Percentiles rank a stretch among this genome's conserved stretches.
Evolutionary conservation across 2,329 filamentous ascomycete species (phyloP).

Genomic region (Capronia americana): DNA sequence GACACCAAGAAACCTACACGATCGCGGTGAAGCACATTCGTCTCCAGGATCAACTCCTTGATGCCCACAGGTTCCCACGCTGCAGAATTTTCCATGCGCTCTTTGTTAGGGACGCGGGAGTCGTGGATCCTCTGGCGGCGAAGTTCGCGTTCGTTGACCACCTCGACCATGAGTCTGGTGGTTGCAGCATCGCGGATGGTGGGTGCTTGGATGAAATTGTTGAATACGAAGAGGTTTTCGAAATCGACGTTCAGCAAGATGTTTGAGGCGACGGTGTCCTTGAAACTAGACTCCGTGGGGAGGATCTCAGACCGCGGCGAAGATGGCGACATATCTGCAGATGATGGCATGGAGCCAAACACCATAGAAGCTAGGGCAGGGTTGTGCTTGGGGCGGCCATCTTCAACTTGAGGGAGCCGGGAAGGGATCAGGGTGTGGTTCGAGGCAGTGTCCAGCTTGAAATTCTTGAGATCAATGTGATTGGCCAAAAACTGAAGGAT

Average conservation of each 20-base stretch:
- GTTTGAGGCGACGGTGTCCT: constrained; percentile 32
- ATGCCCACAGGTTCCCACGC: constrained; percentile 37
- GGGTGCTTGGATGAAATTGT: constrained; percentile 22
- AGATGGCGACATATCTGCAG: constrained; percentile 28
- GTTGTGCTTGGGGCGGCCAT: constrained; percentile 33
- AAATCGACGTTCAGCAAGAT: constrained; percentile 40
- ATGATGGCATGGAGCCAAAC: constrained; percentile 40
- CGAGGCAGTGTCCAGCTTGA: constrained; percentile 30
- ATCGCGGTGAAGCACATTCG: constrained; percentile 29
- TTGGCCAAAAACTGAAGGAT: constrained; percentile 31
- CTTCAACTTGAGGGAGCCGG: constrained; percentile 35
- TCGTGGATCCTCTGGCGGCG: constrained; percentile 31
- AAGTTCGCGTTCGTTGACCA: constrained; percentile 36
- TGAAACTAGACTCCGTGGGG: constrained; percentile 15
- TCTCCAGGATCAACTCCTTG: constrained; percentile 31
- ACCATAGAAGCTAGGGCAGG: constrained; percentile 39
- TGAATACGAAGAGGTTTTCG: constrained; percentile 34
- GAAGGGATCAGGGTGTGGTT: constrained; percentile 23
- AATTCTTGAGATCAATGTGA: constrained; percentile 32
- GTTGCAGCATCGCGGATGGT: constrained; percentile 18
- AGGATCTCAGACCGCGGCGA: constrained; percentile 26
- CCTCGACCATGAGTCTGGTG: constrained; percentile 28
- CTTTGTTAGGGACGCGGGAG: constrained; percentile 32
- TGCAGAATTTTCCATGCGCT: constrained; percentile 33
- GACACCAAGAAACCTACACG: constrained; percentile 37